These are phyloP conservation scores for Blepharisma undulans DNA, from an alignment of 169 alveolate genomes.

Conservation along the genomic window DNA sequence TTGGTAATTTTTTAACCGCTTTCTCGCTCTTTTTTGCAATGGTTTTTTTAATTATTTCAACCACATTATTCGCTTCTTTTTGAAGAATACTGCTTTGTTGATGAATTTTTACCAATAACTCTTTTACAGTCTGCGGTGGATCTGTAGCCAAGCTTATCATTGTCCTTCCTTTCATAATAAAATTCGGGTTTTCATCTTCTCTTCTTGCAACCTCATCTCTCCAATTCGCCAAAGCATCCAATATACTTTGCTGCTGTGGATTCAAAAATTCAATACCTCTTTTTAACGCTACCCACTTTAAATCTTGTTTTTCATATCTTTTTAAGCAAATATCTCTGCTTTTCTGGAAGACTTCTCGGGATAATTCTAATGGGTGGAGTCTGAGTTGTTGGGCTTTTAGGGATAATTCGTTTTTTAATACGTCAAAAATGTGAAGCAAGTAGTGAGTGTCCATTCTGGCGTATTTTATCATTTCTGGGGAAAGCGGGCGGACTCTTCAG, in stretches of 20 bases:
- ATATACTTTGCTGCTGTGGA: conserved; percentile 38
- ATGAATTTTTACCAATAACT: background rate
- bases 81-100: background rate
- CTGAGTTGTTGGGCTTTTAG: conserved; percentile 30
- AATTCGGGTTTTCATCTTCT: conserved; percentile 65
- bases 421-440: conserved; percentile 88
- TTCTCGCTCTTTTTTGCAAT: background rate
- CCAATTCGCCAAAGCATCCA: conserved; percentile 54
- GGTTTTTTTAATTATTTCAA: background rate
- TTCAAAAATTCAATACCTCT: conserved; percentile 36
- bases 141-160: background rate
- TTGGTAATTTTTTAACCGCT: background rate
- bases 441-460: conserved; percentile 94
- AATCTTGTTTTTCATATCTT: conserved; percentile 19
- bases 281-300: conserved; percentile 52
- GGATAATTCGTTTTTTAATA: conserved; percentile 68
- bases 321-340: conserved; percentile 52
- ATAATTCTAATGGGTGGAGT: conserved; percentile 12
- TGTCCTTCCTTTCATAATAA: background rate
- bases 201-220: conserved; percentile 66
- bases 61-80: background rate
- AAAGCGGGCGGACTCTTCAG: conserved; percentile 92
- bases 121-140: background rate
- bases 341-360: conserved; percentile 45
- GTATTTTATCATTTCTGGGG: conserved; percentile 86